These are phyloP conservation scores for Tylopilus sp. DNA, from an alignment of 768 basidiomycete genomes.

Conservation along the genomic window DNA sequence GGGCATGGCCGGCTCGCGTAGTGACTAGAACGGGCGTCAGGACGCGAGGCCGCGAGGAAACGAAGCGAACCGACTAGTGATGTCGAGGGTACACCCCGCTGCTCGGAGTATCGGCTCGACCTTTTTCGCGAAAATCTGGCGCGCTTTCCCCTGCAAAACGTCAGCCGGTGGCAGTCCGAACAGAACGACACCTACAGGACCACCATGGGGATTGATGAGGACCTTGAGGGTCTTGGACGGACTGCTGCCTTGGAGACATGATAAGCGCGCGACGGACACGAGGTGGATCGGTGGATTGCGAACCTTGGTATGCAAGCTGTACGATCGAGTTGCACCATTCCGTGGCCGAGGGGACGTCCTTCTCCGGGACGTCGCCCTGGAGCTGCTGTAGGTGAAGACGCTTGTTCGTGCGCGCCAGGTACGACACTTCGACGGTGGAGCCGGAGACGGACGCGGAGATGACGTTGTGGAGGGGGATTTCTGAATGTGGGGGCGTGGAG, in stretches of 20 bases:
- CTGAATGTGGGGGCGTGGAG: slow-evolving; percentile 8
- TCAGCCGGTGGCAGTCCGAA: not conserved
- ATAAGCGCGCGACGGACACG: not conserved
- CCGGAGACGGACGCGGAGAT: slow-evolving; percentile 46
- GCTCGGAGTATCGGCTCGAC: slow-evolving; percentile 72
- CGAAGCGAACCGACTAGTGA: slow-evolving; percentile 49
- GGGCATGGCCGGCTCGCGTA: slow-evolving; percentile 58
- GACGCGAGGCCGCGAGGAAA: not conserved
- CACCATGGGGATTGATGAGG: slow-evolving; percentile 77
- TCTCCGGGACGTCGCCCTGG: slow-evolving; percentile 40
- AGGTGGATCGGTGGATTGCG: not conserved
- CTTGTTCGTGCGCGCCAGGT: slow-evolving; percentile 44
- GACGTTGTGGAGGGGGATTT: slow-evolving; percentile 48
- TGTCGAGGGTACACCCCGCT: slow-evolving; percentile 60
- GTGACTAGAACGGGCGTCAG: slow-evolving; percentile 47
- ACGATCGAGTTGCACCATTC: slow-evolving; percentile 58
- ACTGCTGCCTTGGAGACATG: slow-evolving; percentile 42
- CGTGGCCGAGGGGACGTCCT: slow-evolving; percentile 32
- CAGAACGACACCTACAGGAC: slow-evolving; percentile 52
- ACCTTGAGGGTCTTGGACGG: slow-evolving; percentile 58
- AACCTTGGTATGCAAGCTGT: slow-evolving; percentile 60
- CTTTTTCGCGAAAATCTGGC: slow-evolving; percentile 46
- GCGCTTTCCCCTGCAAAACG: slow-evolving; percentile 55
- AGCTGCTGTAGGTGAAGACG: slow-evolving; percentile 38
- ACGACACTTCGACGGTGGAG: slow-evolving; percentile 45